These are phyloP conservation scores for Elsinoe arachidis DNA, from an alignment of 2,329 filamentous ascomycete species.

Conservation along the genomic window DNA sequence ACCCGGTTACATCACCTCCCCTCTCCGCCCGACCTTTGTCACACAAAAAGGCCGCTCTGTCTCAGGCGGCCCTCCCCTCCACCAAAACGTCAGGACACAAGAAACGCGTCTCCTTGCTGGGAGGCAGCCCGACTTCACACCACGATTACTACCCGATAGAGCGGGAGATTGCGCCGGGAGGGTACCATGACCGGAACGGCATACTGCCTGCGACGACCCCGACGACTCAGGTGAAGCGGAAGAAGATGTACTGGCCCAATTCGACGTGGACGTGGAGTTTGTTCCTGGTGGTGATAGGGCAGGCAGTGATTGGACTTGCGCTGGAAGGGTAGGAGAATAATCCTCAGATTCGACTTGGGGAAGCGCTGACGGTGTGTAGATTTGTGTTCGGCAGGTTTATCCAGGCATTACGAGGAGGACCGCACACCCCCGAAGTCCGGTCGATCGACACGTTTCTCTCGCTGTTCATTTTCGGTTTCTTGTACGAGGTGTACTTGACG, in stretches of 20 bases:
- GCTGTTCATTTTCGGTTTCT: constrained; percentile 92
- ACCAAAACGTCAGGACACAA: constrained; percentile 49
- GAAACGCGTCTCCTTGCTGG: constrained; percentile 51
- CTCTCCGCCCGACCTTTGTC: neutral
- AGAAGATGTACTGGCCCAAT: constrained; percentile 64
- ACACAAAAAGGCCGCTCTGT: neutral
- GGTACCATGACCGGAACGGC: constrained; percentile 45
- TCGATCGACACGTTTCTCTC: constrained; percentile 92
- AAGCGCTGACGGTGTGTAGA: constrained; percentile 36
- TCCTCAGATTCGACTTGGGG: neutral
- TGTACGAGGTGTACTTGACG: constrained; percentile 82
- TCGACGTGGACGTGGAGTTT: constrained; percentile 86
- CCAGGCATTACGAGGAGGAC: constrained; percentile 41
- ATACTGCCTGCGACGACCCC: constrained; percentile 33
- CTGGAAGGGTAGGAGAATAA: constrained; percentile 68
- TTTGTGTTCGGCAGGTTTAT: constrained; percentile 90
- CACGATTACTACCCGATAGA: constrained; percentile 39
- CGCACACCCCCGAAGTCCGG: constrained; percentile 35
- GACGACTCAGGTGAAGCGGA: constrained; percentile 20
- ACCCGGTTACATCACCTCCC: neutral
- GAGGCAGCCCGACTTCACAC: constrained; percentile 31
- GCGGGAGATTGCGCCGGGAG: constrained; percentile 38
- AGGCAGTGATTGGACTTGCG: constrained; percentile 70
- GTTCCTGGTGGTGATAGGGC: constrained; percentile 61
- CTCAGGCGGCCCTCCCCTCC: constrained; percentile 10